These are phyloP conservation scores for Colletotrichum scovillei DNA, from an alignment of 2,329 filamentous ascomycete species.

Conservation along the genomic window DNA sequence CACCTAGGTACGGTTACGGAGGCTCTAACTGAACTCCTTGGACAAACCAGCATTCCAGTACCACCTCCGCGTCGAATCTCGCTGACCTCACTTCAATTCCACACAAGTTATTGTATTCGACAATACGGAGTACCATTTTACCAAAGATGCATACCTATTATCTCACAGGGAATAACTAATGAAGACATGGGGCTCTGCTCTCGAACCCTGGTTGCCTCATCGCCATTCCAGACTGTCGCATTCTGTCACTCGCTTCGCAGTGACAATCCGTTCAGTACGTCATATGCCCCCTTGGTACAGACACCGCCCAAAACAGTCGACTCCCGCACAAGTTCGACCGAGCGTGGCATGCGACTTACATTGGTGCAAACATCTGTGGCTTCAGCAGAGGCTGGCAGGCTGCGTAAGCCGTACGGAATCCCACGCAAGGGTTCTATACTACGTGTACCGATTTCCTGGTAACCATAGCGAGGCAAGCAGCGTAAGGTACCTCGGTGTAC, in stretches of 20 bases:
- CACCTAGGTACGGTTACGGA: no score
- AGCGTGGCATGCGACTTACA: background rate
- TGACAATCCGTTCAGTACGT: constrained; percentile 1
- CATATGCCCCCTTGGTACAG: background rate
- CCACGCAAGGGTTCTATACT: background rate
- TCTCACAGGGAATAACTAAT: no score
- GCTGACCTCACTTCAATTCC: background rate
- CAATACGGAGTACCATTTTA: background rate
- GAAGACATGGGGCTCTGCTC: background rate
- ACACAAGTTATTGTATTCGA: background rate
- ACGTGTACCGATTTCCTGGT: background rate
- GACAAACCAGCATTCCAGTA: background rate
- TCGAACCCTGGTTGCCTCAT: background rate
- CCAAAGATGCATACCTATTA: no score
- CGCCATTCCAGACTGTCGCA: background rate
- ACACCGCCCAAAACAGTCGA: background rate
- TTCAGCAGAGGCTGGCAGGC: background rate
- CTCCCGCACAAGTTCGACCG: background rate
- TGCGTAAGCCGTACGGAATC: background rate
- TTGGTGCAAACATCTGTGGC: background rate
- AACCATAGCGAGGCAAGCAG: background rate
- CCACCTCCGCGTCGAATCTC: background rate
- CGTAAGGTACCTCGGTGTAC: background rate
- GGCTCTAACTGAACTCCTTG: background rate
- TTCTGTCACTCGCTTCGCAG: background rate